These are phyloP conservation scores for Isoetes engelmannii DNA, from an alignment of 83 land plant genomes.

Conservation along the genomic window DNA sequence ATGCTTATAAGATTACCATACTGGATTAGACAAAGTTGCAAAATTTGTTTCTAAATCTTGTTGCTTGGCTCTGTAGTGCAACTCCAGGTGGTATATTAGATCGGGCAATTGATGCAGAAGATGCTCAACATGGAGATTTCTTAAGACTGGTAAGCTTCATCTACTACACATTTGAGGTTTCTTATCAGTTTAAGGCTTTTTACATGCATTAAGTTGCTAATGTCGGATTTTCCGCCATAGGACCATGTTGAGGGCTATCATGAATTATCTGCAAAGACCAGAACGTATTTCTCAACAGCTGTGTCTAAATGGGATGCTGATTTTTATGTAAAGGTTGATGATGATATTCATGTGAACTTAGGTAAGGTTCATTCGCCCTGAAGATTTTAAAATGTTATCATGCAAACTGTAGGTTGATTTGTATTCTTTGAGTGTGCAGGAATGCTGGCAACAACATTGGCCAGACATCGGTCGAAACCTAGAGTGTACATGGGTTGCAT, in stretches of 20 bases:
- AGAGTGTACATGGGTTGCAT: conserved; percentile 72
- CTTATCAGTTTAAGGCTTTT: too few relatives aligned
- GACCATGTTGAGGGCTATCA: conserved; percentile 22
- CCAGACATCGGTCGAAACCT: conserved; percentile 49
- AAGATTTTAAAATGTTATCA: background rate
- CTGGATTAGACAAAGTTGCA: too few relatives aligned
- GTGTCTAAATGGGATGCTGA: conserved; percentile 17
- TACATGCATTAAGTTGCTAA: too few relatives aligned
- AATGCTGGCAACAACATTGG: conserved; percentile 50
- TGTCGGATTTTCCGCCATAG: too few relatives aligned
- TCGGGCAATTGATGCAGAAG: conserved; percentile 46
- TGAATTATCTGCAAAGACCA: conserved; percentile 34
- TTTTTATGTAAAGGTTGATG: background rate
- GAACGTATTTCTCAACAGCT: conserved; percentile 24
- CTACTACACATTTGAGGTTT: too few relatives aligned
- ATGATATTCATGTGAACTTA: background rate
- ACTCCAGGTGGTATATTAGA: conserved; percentile 51
- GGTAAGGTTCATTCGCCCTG: background rate
- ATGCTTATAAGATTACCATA: background rate
- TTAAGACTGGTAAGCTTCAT: conserved; percentile 56
- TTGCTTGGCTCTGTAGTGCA: conserved; percentile 57
- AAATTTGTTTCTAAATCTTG: too few relatives aligned
- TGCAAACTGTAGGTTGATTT: too few relatives aligned
- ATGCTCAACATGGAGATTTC: conserved; percentile 44
- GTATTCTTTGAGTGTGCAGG: conserved; percentile 31